Evolutionary conservation across 2,329 filamentous ascomycete species (phyloP).

Genomic region (Thermothelomyces thermophilus): DNA sequence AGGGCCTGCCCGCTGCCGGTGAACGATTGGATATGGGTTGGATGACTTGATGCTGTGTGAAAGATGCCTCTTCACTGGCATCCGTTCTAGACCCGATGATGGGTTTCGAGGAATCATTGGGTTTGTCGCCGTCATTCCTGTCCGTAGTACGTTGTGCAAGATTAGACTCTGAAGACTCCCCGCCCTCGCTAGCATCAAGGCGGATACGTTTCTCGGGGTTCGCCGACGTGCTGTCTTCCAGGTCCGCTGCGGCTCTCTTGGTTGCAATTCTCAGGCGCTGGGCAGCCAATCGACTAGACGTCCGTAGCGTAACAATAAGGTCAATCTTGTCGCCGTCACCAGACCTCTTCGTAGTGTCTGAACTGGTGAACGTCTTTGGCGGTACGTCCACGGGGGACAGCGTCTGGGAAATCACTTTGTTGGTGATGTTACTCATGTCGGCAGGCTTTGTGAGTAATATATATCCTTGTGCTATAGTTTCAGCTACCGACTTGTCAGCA

Average conservation of each 20-base stretch:
- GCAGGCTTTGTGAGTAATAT: neutral
- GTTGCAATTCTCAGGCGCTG: neutral
- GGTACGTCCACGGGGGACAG: neutral
- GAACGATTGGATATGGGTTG: neutral
- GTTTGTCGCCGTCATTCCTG: neutral
- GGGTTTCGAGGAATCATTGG: neutral
- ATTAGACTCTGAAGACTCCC: neutral
- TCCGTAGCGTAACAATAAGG: neutral
- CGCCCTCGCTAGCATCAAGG: neutral
- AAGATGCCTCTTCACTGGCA: neutral
- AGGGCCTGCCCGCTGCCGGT: neutral
- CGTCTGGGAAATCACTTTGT: neutral
- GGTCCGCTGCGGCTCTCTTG: neutral
- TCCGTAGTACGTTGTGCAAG: neutral
- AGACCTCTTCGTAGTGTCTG: too few relatives aligned
- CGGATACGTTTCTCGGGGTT: neutral
- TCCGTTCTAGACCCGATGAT: neutral
- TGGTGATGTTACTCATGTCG: neutral
- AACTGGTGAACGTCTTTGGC: neutral
- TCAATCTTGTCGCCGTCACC: too few relatives aligned
- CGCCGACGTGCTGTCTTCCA: neutral
- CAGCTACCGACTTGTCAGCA: neutral
- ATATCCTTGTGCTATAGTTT: neutral
- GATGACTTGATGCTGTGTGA: neutral
- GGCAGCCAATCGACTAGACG: slow-evolving; percentile 3